Conservation (phyloP, 1,284 basidiomycete species). For the Boletus smithii region DNA sequence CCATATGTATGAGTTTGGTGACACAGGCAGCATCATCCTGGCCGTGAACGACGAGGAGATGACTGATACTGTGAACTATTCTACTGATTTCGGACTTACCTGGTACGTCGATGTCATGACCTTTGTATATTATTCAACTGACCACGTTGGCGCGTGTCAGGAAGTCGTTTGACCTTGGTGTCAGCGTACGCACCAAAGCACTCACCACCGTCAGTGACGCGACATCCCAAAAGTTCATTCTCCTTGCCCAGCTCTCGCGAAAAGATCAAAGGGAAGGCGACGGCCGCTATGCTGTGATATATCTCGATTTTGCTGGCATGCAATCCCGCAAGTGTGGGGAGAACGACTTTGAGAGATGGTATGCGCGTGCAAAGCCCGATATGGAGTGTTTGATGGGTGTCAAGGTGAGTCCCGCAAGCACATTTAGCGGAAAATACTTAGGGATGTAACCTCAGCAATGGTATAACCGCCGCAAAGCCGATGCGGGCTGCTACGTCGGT, state of each 20-base stretch:
- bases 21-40: constrained; percentile 82
- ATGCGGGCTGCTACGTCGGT: constrained; percentile 89
- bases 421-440: not conserved
- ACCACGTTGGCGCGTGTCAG: constrained; percentile 59
- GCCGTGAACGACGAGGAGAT: constrained; percentile 83
- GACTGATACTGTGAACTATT: constrained; percentile 76
- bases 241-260: constrained; percentile 75
- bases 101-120: constrained; percentile 58
- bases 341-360: constrained; percentile 86
- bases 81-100: constrained; percentile 78
- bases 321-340: constrained; percentile 69
- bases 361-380: constrained; percentile 62
- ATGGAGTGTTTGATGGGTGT: constrained; percentile 93
- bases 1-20: constrained; percentile 95
- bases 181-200: constrained; percentile 71
- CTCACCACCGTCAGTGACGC: constrained; percentile 88
- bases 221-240: constrained; percentile 89
- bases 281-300: constrained; percentile 71
- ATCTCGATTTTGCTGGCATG: constrained; percentile 81
- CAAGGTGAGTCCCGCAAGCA: constrained; percentile 53
- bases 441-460: constrained; percentile 78
- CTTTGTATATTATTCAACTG: constrained; percentile 1
- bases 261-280: constrained; percentile 53
- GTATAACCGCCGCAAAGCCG: constrained; percentile 82
- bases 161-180: constrained; percentile 67